Base-by-base conservation (phyloP, 305 asterid species). In the Solanum aculeatissimum region DNA sequence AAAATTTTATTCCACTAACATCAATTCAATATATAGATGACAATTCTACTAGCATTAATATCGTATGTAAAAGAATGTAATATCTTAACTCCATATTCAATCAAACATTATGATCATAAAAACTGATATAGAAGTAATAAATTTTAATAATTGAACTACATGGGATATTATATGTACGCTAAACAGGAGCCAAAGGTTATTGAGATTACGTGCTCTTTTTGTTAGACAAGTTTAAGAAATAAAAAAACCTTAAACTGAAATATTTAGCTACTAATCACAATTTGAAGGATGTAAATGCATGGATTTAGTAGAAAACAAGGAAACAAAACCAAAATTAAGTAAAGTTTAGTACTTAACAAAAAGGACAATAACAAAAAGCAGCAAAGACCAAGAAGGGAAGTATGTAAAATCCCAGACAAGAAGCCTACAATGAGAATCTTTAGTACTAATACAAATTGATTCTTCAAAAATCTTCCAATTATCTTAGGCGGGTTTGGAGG, bases 381-480 rank as follows among this genome's bases (percentile, higher is more conserved):
- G 80, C 53, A 83, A 69, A 72, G 85, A 72, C 82, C 80, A 29
- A 65, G 62, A 49, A 35, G 49, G 40, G 81, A 84, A 84, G 83
- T 29, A 29, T 6, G 82, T 40, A 51, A 78, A 89, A 86, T 84
- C 85, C 63, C 82, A 84, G 86, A 87, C 87, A 78, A 63, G 72
- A 80, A 42, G 29, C 79, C 80, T 87, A 70, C 85, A 79, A 87
- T 62, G 85, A 87, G 86, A 88, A 85, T 86, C 89, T 87, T 82
- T 83, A 85, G 81, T 85, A 81, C 88, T 85, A 65, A 86, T 58
- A 86, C 86, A 83, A 75, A 23, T 82, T 40, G 43, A 65, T 47
- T 68, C 79, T 83, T 68, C 8, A 66, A 66, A 70, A 29, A 49
- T 47, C 80, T 66, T 32, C 47, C 32, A 49, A 83, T 68, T 25